Evolutionary conservation across 495 filamentous ascomycete genomes (phyloP), one percentile per base, ranked within the genome.

Genomic region (Hyaloscypha variabilis): DNA sequence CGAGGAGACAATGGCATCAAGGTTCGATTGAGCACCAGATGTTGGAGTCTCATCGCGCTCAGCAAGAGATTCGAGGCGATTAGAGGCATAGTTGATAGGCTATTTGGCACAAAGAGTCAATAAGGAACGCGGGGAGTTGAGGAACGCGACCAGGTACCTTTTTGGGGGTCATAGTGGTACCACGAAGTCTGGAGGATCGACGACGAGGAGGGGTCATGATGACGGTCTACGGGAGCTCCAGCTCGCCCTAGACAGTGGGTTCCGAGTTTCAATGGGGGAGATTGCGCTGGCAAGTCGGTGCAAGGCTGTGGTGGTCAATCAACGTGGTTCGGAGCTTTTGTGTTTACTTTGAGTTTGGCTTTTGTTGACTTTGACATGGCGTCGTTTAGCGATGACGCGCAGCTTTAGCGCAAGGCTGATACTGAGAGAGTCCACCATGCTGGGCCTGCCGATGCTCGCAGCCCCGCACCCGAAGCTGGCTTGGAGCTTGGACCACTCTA

Each of bases 31-130:
- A 14, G 60, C 39, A 23, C 52, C 53, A 52, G 17, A 3, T 11
- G 62, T 51, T 36, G 68, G 68, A 54, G 62, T 61, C 39, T 69
- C 69, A 63, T 73, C 67, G 55, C 58, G 67, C 46, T 73, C 71
- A 19, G 55, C 50, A 28, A 73, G 60, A 42, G 69, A 62, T 26
- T 53, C 58, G n/a, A 71, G 67, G 8, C 28, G 62, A n/a, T 54
- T 66, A 24, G 68, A 58, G 25, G 64, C 60, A 68, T 64, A 58
- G 49, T 28, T 65, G 23, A 46, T 49, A 23, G 69, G 28, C 69
- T 72, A 55, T 34, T 30, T 46, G 10, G 30, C 14, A 39, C 29
- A 25, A 34, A 42, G 17, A 26, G 55, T 65, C 26, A 68, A 36
- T 24, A 26, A 13, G 30, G 30, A 46, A n/a, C 2, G 51, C 39